Percentiles rank a stretch among this genome's conserved stretches.
phyloP scores from a whole-genome alignment of 2,329 filamentous ascomycete genomes.

The Alternaria conjuncta region DNA sequence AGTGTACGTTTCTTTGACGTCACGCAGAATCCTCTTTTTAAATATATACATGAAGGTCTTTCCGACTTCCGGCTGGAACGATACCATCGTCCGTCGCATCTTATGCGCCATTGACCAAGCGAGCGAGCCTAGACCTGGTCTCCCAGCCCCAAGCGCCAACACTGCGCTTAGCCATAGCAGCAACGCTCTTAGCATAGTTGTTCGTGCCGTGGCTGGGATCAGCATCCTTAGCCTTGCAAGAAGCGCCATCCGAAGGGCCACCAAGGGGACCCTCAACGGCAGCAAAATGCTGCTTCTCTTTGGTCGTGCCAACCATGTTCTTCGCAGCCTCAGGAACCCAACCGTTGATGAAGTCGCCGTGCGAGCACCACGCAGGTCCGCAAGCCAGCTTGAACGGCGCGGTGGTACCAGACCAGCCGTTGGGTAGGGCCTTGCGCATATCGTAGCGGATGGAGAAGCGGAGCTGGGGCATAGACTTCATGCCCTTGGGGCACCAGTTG shows the following conservation, averaged over 20 bases:
- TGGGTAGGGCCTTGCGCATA: constrained; percentile 51
- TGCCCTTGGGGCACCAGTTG: constrained; percentile 52
- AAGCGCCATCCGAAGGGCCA: constrained; percentile 36
- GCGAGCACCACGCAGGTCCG: constrained; percentile 50
- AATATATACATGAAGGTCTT: constrained; percentile 13
- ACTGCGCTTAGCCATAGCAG: constrained; percentile 29
- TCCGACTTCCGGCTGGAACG: background rate
- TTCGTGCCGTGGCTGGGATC: constrained; percentile 52
- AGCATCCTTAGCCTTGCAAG: constrained; percentile 49
- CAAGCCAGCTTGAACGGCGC: constrained; percentile 55
- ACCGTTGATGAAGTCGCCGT: constrained; percentile 59
- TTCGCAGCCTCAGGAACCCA: constrained; percentile 52
- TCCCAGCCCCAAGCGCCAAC: constrained; percentile 25
- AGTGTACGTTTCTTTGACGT: background rate
- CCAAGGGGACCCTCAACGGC: constrained; percentile 47
- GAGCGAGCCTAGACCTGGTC: constrained; percentile 21
- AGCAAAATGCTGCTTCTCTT: constrained; percentile 45
- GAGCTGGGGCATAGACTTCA: constrained; percentile 56
- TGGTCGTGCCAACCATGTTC: constrained; percentile 52
- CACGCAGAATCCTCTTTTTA: background rate
- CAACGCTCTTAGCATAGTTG: constrained; percentile 50
- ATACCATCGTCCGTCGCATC: background rate
- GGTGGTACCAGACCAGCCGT: constrained; percentile 53
- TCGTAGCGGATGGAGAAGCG: constrained; percentile 59
- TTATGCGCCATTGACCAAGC: constrained; percentile 1